Evolutionary conservation across 305 asterid species (phyloP).

Genomic region (Petunia hybrid): DNA sequence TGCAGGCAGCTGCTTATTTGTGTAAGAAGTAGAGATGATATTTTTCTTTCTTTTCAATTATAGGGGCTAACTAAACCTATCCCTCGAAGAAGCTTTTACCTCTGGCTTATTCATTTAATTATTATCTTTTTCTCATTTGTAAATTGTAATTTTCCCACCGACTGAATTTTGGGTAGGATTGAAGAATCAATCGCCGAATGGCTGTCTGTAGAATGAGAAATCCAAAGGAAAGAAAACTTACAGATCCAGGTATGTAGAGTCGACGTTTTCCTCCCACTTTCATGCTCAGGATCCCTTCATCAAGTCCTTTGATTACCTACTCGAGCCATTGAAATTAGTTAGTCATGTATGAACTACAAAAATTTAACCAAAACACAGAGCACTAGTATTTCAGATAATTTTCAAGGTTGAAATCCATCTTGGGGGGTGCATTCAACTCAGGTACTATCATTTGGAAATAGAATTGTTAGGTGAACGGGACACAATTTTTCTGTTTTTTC

Average conservation of each 20-base stretch:
- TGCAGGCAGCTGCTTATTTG: background rate
- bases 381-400: background rate
- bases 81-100: background rate
- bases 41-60: background rate
- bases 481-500: background rate
- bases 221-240: constrained; percentile 50
- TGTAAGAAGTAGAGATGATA: background rate
- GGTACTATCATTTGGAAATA: background rate
- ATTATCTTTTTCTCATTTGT: background rate
- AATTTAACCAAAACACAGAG: background rate
- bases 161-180: no score
- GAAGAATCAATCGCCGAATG: no score
- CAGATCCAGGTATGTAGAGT: constrained; percentile 88
- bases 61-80: background rate
- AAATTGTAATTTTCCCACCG: background rate
- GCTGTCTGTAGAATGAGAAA: background rate
- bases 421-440: background rate
- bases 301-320: constrained; percentile 94
- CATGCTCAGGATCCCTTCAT: constrained; percentile 94
- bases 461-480: background rate
- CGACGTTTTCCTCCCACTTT: constrained; percentile 94
- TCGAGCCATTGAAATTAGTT: constrained; percentile 30
- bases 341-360: background rate
- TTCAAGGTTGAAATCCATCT: background rate
- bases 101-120: background rate